Conservation (phyloP, 108 stramenopile species). For the Nannochloropsis gaditana region DNA sequence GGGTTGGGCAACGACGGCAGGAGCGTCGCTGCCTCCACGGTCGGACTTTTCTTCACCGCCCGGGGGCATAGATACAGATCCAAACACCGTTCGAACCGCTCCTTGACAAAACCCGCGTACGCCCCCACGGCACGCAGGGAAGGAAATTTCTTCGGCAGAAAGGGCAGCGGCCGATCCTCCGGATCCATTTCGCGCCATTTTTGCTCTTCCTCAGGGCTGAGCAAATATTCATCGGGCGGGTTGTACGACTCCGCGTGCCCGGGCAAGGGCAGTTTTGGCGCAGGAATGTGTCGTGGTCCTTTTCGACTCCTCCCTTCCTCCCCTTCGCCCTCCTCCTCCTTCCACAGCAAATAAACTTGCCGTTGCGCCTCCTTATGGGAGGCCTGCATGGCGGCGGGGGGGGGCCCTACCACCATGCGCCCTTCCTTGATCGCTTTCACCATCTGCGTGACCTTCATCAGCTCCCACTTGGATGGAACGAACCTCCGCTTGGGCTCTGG, state of each 20-base stretch:
- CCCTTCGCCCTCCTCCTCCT: constrained; percentile 60
- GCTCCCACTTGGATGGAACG: constrained; percentile 73
- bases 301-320: constrained; percentile 59
- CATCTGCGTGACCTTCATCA: constrained; percentile 71
- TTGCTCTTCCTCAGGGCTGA: constrained; percentile 81
- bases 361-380: constrained; percentile 65
- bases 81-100: constrained; percentile 94
- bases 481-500: constrained; percentile 62
- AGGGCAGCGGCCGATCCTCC: constrained; percentile 79
- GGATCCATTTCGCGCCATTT: constrained; percentile 79
- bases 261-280: constrained; percentile 92
- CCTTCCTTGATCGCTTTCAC: constrained; percentile 80
- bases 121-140: constrained; percentile 79
- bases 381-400: constrained; percentile 53
- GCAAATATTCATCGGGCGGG: constrained; percentile 93
- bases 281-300: constrained; percentile 88
- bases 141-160: constrained; percentile 78
- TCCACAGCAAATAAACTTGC: constrained; percentile 80
- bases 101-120: constrained; percentile 81
- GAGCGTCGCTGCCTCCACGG: constrained; percentile 92
- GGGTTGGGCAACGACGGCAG: constrained; percentile 89
- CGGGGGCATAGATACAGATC: constrained; percentile 98
- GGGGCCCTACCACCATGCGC: constrained; percentile 64
- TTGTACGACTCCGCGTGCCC: constrained; percentile 92
- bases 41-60: constrained; percentile 77